Conservation (phyloP, 139 green algal genomes). For the Ostreobium quekettii region DNA sequence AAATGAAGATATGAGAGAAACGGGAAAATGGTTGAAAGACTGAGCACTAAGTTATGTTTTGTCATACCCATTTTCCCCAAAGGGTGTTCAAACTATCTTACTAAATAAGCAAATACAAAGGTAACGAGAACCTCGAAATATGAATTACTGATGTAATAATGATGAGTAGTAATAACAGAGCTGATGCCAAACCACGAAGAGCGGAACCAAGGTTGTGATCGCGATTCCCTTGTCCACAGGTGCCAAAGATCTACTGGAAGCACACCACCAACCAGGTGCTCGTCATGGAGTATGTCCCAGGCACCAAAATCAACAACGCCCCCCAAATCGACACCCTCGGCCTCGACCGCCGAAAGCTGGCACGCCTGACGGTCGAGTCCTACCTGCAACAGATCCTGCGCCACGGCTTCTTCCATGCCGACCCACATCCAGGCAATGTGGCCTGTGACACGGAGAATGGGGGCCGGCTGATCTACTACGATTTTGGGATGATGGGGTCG, state of each 20-base stretch:
- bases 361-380: conserved; percentile 74
- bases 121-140: too few species aligned
- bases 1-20: too few species aligned
- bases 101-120: too few species aligned
- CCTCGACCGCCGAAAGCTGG: conserved; percentile 78
- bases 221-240: conserved; percentile 20
- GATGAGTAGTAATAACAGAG: too few species aligned
- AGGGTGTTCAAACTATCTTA: too few species aligned
- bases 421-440: conserved; percentile 94
- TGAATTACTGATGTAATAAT: too few species aligned
- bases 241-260: conserved; percentile 81
- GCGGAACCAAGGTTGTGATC: too few species aligned
- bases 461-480: conserved; percentile 92
- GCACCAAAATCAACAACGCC: conserved; percentile 88
- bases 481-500: conserved; percentile 89
- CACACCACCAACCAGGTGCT: conserved; percentile 69
- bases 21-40: too few species aligned
- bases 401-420: conserved; percentile 90
- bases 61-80: too few species aligned
- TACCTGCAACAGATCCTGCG: conserved; percentile 92
- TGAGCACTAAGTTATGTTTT: too few species aligned
- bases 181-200: too few species aligned
- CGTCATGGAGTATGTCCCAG: conserved; percentile 89
- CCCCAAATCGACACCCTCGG: conserved; percentile 68
- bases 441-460: conserved; percentile 66